Base-by-base conservation (phyloP, 148 eudicot species). In the Simmondsia chinensis region DNA sequence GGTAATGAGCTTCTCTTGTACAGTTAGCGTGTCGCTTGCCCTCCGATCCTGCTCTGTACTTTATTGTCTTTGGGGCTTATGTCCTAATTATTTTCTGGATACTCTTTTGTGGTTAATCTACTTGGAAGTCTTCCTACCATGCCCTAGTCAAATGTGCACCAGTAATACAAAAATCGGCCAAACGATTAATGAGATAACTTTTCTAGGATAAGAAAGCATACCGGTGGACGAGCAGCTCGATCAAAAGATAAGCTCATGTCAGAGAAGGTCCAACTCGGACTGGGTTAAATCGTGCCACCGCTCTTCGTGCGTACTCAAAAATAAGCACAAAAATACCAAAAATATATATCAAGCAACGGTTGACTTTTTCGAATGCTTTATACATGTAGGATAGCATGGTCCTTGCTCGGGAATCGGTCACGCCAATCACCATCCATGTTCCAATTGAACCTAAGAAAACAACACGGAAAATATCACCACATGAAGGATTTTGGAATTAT, bases 311-410 rank as follows among this genome's bases (percentile, higher is more conserved):
- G 27, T 69, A 54, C 65, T 68, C 82, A 15, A 66, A 77, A n/a
- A 72, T 52, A 48, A 79, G 33, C 40, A 74, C 56, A 35, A 91
- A 73, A 47, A 85, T 63, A 50, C 94, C 77, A 32, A 82, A 72
- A 24, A 91, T 19, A 55, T 59, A 74, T 21, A 82, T 20, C 33
- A 79, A 21, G 63, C 65, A 50, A 11, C 68, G 47, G 25, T 66
- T 59, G 47, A 82, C 50, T 60, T 58, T 68, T 50, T 72, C 79
- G 32, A 70, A 16, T 10, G 43, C 30, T 30, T 46, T 61, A 20
- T 53, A 50, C 51, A 46, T 48, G 42, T 51, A 56, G 21, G 75
- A 75, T 18, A 58, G 39, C 24, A 60, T 61, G 54, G 54, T 72
- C 40, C 60, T 58, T 34, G 63, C 63, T 22, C 47, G 68, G 7